phyloP scores from a whole-genome alignment of 345 rosid species.

The Kandelia obovata region DNA sequence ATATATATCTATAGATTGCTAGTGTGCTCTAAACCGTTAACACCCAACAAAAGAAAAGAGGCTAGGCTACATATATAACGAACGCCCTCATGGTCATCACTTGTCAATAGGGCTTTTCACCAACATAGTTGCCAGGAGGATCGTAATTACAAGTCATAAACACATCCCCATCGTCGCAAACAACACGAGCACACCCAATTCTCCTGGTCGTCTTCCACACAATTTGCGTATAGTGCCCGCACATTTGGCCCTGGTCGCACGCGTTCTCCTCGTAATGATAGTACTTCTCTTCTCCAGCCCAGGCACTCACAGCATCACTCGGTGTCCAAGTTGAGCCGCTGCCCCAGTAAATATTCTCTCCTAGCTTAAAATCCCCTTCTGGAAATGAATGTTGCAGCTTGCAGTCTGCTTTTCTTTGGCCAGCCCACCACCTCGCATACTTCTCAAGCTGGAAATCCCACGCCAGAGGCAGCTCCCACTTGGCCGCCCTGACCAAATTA shows the following conservation, averaged over 20 bases:
- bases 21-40: no score
- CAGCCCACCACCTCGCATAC: conserved; percentile 83
- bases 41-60: no score
- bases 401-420: conserved; percentile 59
- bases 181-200: conserved; percentile 73
- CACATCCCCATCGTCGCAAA: conserved; percentile 70
- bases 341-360: conserved; percentile 87
- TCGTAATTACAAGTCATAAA: conserved; percentile 92
- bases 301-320: conserved; percentile 54
- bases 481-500: conserved; percentile 57
- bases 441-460: conserved; percentile 73
- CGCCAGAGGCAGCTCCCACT: conserved; percentile 58
- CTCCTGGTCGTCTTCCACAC: conserved; percentile 68
- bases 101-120: conserved; percentile 61
- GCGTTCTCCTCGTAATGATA: conserved; percentile 50
- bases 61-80: no score
- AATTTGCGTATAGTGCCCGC: conserved; percentile 88
- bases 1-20: no score
- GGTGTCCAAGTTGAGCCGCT: conserved; percentile 63
- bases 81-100: background rate
- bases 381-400: conserved; percentile 59
- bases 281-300: conserved; percentile 77
- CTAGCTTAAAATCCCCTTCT: conserved; percentile 53
- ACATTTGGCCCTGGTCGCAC: conserved; percentile 59
- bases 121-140: conserved; percentile 80